Evolutionary conservation across 352 stramenopile species (phyloP).

Genomic region (Pythium biforme): DNA sequence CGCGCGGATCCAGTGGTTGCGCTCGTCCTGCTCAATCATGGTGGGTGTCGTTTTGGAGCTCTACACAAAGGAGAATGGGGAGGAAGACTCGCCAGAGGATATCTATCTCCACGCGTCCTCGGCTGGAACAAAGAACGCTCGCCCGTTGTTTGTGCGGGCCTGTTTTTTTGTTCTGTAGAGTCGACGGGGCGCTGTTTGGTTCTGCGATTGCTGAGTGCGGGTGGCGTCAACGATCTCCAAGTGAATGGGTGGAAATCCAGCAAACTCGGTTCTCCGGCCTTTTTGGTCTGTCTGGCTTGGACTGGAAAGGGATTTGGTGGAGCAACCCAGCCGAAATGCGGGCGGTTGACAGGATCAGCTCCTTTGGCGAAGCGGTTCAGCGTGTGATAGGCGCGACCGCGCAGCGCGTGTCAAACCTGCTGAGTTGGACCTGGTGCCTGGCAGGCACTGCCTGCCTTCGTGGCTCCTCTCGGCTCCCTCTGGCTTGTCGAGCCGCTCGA

Average conservation of each 20-base stretch:
- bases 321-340: not conserved
- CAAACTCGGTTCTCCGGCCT: too few relatives aligned
- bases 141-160: not conserved
- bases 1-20: constrained; percentile 18
- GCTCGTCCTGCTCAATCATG: constrained; percentile 21
- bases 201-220: not conserved
- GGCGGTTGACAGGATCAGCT: not conserved
- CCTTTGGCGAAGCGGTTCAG: not conserved
- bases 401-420: not conserved
- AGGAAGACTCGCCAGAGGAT: not conserved
- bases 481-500: not conserved
- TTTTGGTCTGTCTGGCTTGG: not conserved
- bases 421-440: not conserved
- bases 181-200: not conserved
- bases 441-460: too few relatives aligned
- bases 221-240: constrained; percentile 1
- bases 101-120: too few relatives aligned
- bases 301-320: not conserved
- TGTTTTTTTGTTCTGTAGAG: not conserved
- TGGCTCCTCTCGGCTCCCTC: not conserved
- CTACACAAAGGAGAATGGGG: not conserved
- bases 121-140: not conserved
- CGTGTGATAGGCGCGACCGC: not conserved
- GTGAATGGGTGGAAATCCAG: too few relatives aligned
- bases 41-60: not conserved